These are phyloP conservation scores for Backusella sp. DNA, from an alignment of 192 early-diverging fungal species.

Conservation along the genomic window DNA sequence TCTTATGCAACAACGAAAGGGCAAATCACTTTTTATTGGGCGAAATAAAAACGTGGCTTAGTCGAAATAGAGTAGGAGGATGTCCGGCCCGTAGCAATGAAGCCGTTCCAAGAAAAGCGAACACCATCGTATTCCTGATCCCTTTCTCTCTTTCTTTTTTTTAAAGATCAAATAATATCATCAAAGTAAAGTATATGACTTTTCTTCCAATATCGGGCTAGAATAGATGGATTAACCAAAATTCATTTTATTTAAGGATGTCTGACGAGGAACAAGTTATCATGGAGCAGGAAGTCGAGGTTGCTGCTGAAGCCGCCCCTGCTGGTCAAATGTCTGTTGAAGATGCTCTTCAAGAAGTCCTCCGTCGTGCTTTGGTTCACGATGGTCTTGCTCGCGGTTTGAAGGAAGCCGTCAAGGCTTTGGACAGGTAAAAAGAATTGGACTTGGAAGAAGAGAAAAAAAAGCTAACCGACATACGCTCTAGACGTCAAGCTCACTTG, in stretches of 20 bases:
- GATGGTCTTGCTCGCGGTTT: constrained; percentile 97
- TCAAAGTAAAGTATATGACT: neutral
- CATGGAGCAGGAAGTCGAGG: constrained; percentile 56
- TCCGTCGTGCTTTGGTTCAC: constrained; percentile 93
- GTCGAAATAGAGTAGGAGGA: too few species aligned
- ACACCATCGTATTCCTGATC: neutral
- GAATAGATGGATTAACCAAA: constrained; percentile 1
- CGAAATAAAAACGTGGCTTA: too few species aligned
- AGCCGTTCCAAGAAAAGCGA: too few species aligned
- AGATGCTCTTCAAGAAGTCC: constrained; percentile 96
- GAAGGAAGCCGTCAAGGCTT: constrained; percentile 94
- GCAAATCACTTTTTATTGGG: too few species aligned
- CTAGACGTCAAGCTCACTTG: constrained; percentile 78
- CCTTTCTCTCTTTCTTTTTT: neutral
- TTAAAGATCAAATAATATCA: neutral
- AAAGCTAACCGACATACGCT: neutral
- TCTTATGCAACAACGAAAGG: too few species aligned
- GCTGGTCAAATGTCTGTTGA: constrained; percentile 76
- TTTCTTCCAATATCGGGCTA: neutral
- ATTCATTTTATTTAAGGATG: constrained; percentile 21
- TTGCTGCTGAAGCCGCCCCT: constrained; percentile 47
- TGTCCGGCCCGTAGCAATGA: neutral
- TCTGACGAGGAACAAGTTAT: constrained; percentile 37
- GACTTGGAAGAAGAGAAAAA: neutral
- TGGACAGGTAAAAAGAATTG: constrained; percentile 73